These are phyloP conservation scores for Trichoderma gamsii DNA, from an alignment of 495 filamentous ascomycete species.

Conservation along the genomic window DNA sequence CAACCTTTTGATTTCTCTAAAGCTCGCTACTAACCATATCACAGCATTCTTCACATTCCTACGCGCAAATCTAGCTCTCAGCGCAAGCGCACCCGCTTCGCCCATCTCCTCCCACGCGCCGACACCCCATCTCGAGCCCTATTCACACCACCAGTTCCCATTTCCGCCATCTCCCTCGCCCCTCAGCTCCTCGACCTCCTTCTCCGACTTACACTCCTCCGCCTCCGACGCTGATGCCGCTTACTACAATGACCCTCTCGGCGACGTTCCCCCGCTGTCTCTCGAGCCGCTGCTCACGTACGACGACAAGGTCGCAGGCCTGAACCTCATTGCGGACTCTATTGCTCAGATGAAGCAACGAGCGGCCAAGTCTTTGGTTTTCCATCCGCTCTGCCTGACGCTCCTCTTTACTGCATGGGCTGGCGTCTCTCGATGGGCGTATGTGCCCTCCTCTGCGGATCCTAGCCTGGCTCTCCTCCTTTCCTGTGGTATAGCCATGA, in stretches of 20 bases:
- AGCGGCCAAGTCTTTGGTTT: constrained; percentile 31
- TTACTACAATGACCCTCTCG: constrained; percentile 24
- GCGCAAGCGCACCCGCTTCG: constrained; percentile 36
- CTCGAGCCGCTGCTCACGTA: constrained; percentile 30
- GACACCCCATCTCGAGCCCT: constrained; percentile 38
- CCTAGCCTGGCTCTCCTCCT: constrained; percentile 32
- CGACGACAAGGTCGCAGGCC: constrained; percentile 36
- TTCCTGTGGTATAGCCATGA: constrained; percentile 31
- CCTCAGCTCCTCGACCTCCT: constrained; percentile 19
- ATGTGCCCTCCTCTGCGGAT: constrained; percentile 25
- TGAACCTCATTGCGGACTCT: constrained; percentile 40
- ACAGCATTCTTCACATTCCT: constrained; percentile 53
- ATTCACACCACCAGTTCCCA: constrained; percentile 23
- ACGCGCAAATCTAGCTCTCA: constrained; percentile 50
- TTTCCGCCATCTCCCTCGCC: constrained; percentile 29
- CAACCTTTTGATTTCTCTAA: not conserved
- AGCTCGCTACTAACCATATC: constrained; percentile 9
- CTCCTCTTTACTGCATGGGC: constrained; percentile 25
- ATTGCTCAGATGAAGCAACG: constrained; percentile 43
- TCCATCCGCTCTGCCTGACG: constrained; percentile 37
- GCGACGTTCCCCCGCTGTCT: constrained; percentile 38
- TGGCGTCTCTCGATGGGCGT: constrained; percentile 32
- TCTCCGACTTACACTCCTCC: constrained; percentile 1
- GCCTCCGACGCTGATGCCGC: constrained; percentile 2
- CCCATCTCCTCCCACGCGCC: constrained; percentile 24